Percentiles rank a stretch among this genome's conserved stretches.
Evolutionary conservation across 2,329 filamentous ascomycete species (phyloP).

Genomic region (Xenosphaeropsis pyriputrescens): DNA sequence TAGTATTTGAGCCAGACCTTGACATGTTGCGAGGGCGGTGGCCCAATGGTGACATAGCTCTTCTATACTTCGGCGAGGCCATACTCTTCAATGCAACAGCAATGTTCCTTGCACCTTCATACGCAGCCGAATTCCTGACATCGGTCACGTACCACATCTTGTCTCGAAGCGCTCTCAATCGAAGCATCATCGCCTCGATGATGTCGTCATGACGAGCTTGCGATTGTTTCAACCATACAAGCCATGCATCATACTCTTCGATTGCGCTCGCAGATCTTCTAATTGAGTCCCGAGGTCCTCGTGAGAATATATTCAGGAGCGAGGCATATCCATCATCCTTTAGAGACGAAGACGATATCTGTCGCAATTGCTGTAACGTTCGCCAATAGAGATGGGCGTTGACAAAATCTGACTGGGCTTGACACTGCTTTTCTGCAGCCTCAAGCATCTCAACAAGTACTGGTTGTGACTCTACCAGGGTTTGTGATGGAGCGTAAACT

Average conservation of each 20-base stretch:
- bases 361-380: conserved; percentile 59
- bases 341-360: conserved; percentile 42
- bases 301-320: conserved; percentile 58
- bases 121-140: conserved; percentile 77
- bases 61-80: conserved; percentile 43
- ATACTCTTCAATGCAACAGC: conserved; percentile 83
- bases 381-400: conserved; percentile 77
- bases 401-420: conserved; percentile 69
- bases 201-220: conserved; percentile 63
- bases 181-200: conserved; percentile 61
- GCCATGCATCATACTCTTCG: conserved; percentile 68
- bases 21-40: conserved; percentile 21
- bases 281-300: conserved; percentile 55
- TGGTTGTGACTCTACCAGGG: conserved; percentile 23
- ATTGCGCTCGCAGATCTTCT: conserved; percentile 56
- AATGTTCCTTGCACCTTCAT: conserved; percentile 76
- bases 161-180: conserved; percentile 63
- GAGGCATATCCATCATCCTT: conserved; percentile 56
- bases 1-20: conserved; percentile 19
- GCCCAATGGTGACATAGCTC: conserved; percentile 13
- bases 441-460: conserved; percentile 61
- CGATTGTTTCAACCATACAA: conserved; percentile 71
- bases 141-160: conserved; percentile 99
- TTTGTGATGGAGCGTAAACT: neutral
- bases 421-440: conserved; percentile 61